phyloP scores from a whole-genome alignment of 2,329 filamentous ascomycete species.

The Alternaria brassicicola region DNA sequence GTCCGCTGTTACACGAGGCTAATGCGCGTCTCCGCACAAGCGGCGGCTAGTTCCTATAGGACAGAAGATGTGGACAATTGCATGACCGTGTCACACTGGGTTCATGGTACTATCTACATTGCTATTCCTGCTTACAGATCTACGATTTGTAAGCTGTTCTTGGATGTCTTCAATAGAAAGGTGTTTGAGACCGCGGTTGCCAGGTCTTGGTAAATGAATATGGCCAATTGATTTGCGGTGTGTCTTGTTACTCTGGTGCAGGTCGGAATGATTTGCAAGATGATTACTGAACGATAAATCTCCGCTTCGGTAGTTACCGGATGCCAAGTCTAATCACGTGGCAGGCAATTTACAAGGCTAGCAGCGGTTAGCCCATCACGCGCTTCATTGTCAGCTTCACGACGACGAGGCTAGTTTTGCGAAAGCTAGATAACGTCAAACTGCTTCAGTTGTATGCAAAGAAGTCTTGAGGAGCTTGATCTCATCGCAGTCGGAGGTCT shows the following conservation, averaged over 20 bases:
- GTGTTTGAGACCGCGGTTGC: not conserved
- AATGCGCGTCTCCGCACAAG: constrained; percentile 12
- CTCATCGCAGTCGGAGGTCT: not conserved
- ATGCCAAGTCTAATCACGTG: not conserved
- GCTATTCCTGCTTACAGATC: not conserved
- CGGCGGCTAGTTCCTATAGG: constrained; percentile 1
- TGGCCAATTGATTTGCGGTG: not conserved
- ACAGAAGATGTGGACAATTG: constrained; percentile 1
- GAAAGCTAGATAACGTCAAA: not conserved
- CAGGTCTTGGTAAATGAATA: not conserved
- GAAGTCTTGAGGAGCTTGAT: not conserved
- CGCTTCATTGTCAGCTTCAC: not conserved
- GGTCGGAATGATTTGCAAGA: not conserved
- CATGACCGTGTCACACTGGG: not conserved
- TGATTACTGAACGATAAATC: constrained; percentile 2
- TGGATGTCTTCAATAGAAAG: not conserved
- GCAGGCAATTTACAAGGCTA: not conserved
- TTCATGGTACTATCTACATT: not conserved
- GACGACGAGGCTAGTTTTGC: not conserved
- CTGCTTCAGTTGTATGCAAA: not conserved
- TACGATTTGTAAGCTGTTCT: not conserved
- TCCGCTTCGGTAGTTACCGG: not conserved
- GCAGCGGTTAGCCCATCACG: not conserved
- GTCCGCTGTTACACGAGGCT: constrained; percentile 10
- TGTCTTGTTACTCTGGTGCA: not conserved